phyloP scores from a whole-genome alignment of 2,329 filamentous ascomycete species.

The Penicillium sp. region DNA sequence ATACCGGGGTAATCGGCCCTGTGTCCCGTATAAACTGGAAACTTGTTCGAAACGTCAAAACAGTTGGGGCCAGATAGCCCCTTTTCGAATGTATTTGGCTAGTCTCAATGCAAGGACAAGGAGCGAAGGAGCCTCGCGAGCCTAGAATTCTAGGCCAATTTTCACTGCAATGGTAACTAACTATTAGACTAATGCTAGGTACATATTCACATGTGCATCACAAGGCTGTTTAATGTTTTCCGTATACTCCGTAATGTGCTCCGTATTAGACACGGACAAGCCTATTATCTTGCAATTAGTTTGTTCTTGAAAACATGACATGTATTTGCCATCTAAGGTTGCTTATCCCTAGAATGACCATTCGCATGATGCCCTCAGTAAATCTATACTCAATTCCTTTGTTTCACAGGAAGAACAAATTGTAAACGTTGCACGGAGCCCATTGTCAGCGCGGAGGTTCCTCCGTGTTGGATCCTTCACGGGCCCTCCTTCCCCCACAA shows the following conservation, averaged over 20 bases:
- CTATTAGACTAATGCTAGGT: background rate
- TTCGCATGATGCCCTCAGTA: background rate
- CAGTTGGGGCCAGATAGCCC: background rate
- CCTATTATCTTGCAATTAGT: too few relatives aligned
- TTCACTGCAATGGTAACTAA: background rate
- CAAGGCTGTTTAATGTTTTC: background rate
- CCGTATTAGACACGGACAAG: too few relatives aligned
- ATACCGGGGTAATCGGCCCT: constrained; percentile 19
- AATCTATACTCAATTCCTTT: background rate
- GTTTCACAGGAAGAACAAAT: background rate
- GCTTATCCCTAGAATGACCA: background rate
- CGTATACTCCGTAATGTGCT: too few relatives aligned
- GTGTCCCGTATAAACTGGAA: constrained; percentile 6
- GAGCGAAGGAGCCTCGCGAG: background rate
- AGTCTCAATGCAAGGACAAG: background rate
- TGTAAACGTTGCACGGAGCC: background rate
- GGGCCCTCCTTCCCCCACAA: constrained; percentile 21
- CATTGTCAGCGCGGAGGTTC: constrained; percentile 14
- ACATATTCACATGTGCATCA: background rate
- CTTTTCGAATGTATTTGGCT: constrained; percentile 1
- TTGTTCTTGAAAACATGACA: background rate
- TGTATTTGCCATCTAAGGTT: background rate
- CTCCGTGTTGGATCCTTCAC: constrained; percentile 23
- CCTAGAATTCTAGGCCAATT: background rate
- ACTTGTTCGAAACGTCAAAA: background rate